Evolutionary conservation across 306 rosid genomes (phyloP).

Genomic region (Begonia masoniana): DNA sequence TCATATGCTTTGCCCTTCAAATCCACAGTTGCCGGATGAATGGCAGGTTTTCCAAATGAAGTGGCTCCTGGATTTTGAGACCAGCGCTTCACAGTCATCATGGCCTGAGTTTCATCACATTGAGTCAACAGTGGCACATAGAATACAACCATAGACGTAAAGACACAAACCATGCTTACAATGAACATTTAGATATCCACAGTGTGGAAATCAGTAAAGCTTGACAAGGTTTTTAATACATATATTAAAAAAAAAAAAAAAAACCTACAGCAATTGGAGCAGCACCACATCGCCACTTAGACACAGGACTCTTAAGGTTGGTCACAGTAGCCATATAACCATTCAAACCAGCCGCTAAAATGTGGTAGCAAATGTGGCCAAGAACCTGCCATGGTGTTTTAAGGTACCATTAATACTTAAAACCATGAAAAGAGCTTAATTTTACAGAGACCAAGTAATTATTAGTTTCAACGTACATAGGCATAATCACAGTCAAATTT

Average conservation of each 20-base stretch:
- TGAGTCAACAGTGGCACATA: background rate
- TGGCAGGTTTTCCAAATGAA: slow-evolving; percentile 87
- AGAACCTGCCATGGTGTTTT: slow-evolving; percentile 48
- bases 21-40: slow-evolving; percentile 91
- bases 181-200: too few species aligned
- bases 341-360: slow-evolving; percentile 84
- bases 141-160: too few species aligned
- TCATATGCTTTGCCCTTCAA: slow-evolving; percentile 94
- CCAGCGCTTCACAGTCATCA: slow-evolving; percentile 96
- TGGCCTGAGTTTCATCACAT: slow-evolving; percentile 36
- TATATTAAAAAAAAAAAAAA: slow-evolving; percentile 6
- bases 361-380: slow-evolving; percentile 84
- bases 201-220: background rate
- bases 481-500: slow-evolving; percentile 96
- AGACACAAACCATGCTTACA: too few species aligned
- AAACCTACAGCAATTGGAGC: slow-evolving; percentile 61
- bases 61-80: slow-evolving; percentile 69
- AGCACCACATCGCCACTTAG: slow-evolving; percentile 94
- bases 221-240: slow-evolving; percentile 6
- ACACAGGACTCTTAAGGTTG: slow-evolving; percentile 71
- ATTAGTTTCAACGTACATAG: slow-evolving; percentile 41
- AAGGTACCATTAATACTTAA: too few species aligned
- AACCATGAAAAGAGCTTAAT: too few species aligned
- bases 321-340: slow-evolving; percentile 92
- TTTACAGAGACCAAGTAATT: slow-evolving; percentile 6